Evolutionary conservation across 106 monocot genomes (phyloP).

Genomic region (Alisma plantagoaquatica): DNA sequence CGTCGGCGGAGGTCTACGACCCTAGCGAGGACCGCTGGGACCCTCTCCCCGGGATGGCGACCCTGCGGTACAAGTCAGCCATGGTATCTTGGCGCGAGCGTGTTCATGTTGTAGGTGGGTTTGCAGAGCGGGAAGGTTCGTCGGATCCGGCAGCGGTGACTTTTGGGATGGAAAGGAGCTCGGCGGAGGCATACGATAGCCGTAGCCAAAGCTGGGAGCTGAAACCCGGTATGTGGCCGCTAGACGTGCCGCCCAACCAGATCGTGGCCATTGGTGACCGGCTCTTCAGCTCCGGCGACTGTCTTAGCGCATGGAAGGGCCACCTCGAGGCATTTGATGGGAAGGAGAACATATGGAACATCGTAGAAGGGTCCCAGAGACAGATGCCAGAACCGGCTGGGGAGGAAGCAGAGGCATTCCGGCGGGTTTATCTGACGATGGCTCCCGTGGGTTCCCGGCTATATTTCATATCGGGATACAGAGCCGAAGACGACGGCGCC

Average conservation of each 20-base stretch:
- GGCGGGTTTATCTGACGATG: slow-evolving; percentile 23
- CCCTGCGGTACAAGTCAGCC: slow-evolving; percentile 27
- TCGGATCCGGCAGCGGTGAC: not conserved
- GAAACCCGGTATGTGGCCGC: slow-evolving; percentile 36
- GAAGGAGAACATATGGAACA: slow-evolving; percentile 33
- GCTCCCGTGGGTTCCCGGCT: slow-evolving; percentile 10
- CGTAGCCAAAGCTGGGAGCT: slow-evolving; percentile 21
- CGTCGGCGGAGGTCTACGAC: slow-evolving; percentile 31
- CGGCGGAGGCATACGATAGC: slow-evolving; percentile 29
- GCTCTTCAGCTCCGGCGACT: slow-evolving; percentile 39
- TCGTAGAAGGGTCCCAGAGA: slow-evolving; percentile 20
- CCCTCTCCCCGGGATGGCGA: slow-evolving; percentile 21
- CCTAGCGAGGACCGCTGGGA: slow-evolving; percentile 16
- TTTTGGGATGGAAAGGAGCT: slow-evolving; percentile 28
- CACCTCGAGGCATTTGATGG: slow-evolving; percentile 33
- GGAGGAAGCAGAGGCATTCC: not conserved
- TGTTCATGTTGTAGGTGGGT: slow-evolving; percentile 35
- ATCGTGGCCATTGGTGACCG: slow-evolving; percentile 17
- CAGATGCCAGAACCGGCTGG: slow-evolving; percentile 9
- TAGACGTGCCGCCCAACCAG: slow-evolving; percentile 45
- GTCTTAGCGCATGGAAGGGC: slow-evolving; percentile 35
- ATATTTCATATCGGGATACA: slow-evolving; percentile 29
- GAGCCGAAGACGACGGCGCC: not conserved
- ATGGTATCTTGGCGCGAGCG: slow-evolving; percentile 25
- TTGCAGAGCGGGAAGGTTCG: slow-evolving; percentile 16